phyloP scores from a whole-genome alignment of 1,139 yeast genomes.

The Barnettozyma hawaiiensis region DNA sequence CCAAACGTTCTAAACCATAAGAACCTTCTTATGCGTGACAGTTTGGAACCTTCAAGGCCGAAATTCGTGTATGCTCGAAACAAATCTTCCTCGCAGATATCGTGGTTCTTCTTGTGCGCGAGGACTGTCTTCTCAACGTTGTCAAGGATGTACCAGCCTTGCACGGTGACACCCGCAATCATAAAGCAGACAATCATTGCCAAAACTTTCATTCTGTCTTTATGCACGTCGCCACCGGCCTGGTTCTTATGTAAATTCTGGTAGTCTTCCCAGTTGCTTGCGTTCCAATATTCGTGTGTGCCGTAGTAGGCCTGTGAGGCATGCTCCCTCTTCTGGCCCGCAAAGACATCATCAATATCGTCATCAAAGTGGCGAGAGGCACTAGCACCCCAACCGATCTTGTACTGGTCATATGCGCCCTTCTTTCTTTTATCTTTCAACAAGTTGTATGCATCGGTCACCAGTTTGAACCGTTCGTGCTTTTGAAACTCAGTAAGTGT shows the following conservation, averaged over 20 bases:
- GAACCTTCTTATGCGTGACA: slow-evolving; percentile 51
- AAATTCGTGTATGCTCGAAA: slow-evolving; percentile 45
- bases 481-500: slow-evolving; percentile 38
- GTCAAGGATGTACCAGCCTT: slow-evolving; percentile 36
- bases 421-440: slow-evolving; percentile 51
- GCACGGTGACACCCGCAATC: slow-evolving; percentile 26
- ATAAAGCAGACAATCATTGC: slow-evolving; percentile 25
- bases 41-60: slow-evolving; percentile 46
- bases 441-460: slow-evolving; percentile 70
- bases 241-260: slow-evolving; percentile 22
- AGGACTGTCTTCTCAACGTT: slow-evolving; percentile 28
- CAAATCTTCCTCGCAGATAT: slow-evolving; percentile 44
- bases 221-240: slow-evolving; percentile 18
- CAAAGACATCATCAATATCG: slow-evolving; percentile 36
- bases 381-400: slow-evolving; percentile 36
- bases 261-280: slow-evolving; percentile 72
- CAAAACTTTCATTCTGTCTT: slow-evolving; percentile 26
- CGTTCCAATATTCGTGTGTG: slow-evolving; percentile 48
- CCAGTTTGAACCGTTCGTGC: slow-evolving; percentile 57
- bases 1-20: slow-evolving; percentile 52
- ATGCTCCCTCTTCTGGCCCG: slow-evolving; percentile 35
- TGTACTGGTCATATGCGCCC: slow-evolving; percentile 39
- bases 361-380: slow-evolving; percentile 26
- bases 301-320: slow-evolving; percentile 11
- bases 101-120: slow-evolving; percentile 32